Conservation (phyloP, 2,329 filamentous ascomycete species). For the Metarhizium humberi region DNA sequence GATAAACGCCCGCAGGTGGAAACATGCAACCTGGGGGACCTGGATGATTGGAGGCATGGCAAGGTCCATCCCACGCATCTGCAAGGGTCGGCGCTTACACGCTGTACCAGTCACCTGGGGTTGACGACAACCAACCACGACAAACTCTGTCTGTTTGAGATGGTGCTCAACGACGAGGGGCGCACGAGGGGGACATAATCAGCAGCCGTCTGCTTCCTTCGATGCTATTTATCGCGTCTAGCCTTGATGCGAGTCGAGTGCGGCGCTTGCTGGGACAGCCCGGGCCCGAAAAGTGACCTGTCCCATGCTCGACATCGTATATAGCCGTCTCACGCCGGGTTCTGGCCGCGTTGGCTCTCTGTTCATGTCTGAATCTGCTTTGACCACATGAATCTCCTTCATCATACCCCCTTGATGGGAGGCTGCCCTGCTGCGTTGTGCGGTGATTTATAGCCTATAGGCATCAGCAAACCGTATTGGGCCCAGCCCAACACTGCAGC, state of each 20-base stretch:
- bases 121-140: conserved; percentile 1
- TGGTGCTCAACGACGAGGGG: background rate
- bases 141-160: background rate
- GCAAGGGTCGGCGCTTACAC: conserved; percentile 17
- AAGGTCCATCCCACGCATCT: conserved; percentile 1
- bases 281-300: background rate
- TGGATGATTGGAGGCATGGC: conserved; percentile 18
- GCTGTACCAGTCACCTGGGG: background rate
- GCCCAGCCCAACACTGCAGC: background rate
- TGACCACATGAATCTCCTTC: background rate
- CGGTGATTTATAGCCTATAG: background rate
- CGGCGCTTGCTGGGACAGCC: background rate
- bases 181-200: background rate
- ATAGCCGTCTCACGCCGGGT: background rate
- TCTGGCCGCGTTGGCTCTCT: background rate
- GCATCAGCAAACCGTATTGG: background rate
- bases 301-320: background rate
- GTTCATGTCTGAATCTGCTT: background rate
- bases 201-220: background rate
- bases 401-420: background rate
- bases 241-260: background rate
- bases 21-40: conserved; percentile 17
- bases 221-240: background rate
- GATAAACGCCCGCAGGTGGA: conserved; percentile 21
- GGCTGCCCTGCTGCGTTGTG: background rate